These are phyloP conservation scores for Nitzschia palea DNA, from an alignment of 108 stramenopile genomes.

Conservation along the genomic window DNA sequence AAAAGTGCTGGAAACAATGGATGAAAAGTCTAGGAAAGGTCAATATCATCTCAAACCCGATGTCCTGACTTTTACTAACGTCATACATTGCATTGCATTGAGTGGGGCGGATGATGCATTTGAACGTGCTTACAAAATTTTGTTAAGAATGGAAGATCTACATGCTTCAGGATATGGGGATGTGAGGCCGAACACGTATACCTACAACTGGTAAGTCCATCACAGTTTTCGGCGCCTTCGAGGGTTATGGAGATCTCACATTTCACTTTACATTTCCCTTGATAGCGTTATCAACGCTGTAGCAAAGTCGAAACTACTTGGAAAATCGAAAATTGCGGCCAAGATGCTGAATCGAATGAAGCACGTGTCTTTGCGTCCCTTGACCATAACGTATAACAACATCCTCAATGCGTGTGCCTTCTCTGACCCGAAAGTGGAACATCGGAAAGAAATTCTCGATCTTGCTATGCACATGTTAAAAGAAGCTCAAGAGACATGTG, in stretches of 20 bases:
- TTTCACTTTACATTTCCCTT: conserved; percentile 5
- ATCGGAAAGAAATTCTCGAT: conserved; percentile 16
- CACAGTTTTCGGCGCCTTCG: neutral
- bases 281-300: conserved; percentile 24
- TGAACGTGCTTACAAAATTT: conserved; percentile 19
- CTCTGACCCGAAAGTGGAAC: conserved; percentile 2
- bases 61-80: conserved; percentile 34
- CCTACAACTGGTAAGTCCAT: conserved; percentile 1
- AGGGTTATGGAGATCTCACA: too few species aligned
- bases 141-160: conserved; percentile 33
- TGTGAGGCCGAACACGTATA: conserved; percentile 21
- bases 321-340: conserved; percentile 40
- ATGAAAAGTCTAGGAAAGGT: conserved; percentile 12
- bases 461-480: conserved; percentile 24
- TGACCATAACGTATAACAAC: conserved; percentile 44
- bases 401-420: conserved; percentile 42
- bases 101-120: conserved; percentile 30
- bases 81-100: conserved; percentile 31
- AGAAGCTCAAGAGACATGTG: conserved; percentile 26
- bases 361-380: conserved; percentile 21
- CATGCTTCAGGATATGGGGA: conserved; percentile 19
- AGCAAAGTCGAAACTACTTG: conserved; percentile 42
- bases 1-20: conserved; percentile 21
- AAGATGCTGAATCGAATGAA: conserved; percentile 25
- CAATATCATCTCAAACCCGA: conserved; percentile 22